Evolutionary conservation across 441 rosid species (phyloP).

Genomic region (Macaranga tanarius): DNA sequence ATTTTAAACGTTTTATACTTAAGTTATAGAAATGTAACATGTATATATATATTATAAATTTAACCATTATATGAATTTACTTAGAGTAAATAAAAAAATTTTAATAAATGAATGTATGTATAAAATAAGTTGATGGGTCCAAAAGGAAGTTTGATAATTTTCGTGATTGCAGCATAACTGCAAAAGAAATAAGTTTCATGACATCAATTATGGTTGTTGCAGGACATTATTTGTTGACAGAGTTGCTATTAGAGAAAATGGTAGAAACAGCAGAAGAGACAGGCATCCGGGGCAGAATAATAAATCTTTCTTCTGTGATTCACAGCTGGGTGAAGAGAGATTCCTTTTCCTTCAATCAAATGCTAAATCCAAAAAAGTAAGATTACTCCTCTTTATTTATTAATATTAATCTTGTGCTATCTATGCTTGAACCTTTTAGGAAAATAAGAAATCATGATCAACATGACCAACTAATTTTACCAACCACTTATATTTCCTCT

Average conservation of each 20-base stretch:
- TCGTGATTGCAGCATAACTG: too few species aligned
- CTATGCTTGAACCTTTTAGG: background rate
- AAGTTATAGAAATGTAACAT: too few species aligned
- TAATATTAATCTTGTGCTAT: background rate
- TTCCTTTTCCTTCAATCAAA: slow-evolving; percentile 52
- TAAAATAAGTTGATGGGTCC: background rate
- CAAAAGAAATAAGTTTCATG: background rate
- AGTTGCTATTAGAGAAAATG: slow-evolving; percentile 74
- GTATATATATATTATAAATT: too few species aligned
- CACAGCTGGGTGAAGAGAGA: slow-evolving; percentile 80
- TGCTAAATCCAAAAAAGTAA: slow-evolving; percentile 74
- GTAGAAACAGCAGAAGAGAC: slow-evolving; percentile 62
- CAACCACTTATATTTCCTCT: background rate
- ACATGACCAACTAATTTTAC: background rate
- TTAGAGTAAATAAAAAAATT: too few species aligned
- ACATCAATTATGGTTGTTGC: slow-evolving; percentile 25
- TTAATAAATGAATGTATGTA: background rate
- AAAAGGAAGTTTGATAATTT: background rate
- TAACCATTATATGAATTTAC: too few species aligned
- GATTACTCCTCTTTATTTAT: background rate
- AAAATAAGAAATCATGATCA: background rate
- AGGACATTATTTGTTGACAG: slow-evolving; percentile 90
- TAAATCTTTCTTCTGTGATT: slow-evolving; percentile 82
- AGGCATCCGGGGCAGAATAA: slow-evolving; percentile 77
- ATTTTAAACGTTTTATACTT: too few species aligned